Conservation (phyloP, 1,139 yeast species). For the Diutina catenulata region DNA sequence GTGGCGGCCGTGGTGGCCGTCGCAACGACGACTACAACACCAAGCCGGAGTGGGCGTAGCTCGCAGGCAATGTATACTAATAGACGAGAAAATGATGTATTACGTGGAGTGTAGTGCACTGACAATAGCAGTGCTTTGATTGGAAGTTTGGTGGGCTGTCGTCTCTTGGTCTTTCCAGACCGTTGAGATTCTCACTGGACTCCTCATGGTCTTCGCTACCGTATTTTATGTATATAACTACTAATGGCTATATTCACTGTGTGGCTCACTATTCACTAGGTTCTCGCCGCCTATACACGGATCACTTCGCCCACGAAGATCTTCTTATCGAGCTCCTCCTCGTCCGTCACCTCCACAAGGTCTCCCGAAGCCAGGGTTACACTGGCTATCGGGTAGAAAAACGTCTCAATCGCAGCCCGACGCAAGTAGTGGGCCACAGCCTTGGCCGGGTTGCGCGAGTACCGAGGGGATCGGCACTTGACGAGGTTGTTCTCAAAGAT, state of each 20-base stretch:
- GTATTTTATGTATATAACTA: not conserved
- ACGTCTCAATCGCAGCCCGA: constrained; percentile 15
- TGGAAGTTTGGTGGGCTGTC: too few species aligned
- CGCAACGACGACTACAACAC: constrained; percentile 17
- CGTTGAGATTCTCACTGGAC: constrained; percentile 6
- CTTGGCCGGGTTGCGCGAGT: constrained; percentile 13
- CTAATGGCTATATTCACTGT: not conserved
- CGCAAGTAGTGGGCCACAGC: constrained; percentile 12
- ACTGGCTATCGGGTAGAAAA: constrained; percentile 19
- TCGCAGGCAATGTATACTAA: too few species aligned
- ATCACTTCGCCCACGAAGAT: constrained; percentile 19
- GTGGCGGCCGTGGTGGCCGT: constrained; percentile 17
- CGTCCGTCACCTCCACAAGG: constrained; percentile 14
- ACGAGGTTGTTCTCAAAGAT: constrained; percentile 22
- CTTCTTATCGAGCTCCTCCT: constrained; percentile 16
- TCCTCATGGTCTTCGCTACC: constrained; percentile 1
- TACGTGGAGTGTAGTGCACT: too few species aligned
- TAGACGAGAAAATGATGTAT: too few species aligned
- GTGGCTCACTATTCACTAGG: not conserved
- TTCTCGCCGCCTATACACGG: constrained; percentile 10
- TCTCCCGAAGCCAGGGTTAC: constrained; percentile 18
- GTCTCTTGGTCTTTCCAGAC: too few species aligned
- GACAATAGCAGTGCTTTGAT: too few species aligned
- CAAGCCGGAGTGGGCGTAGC: constrained; percentile 14
- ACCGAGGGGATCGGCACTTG: not conserved